A percentile compares a stretch with the other conserved stretches of the same genome.
Conservation (phyloP, 2,329 filamentous ascomycete species). For the Exophiala calicioides region DNA sequence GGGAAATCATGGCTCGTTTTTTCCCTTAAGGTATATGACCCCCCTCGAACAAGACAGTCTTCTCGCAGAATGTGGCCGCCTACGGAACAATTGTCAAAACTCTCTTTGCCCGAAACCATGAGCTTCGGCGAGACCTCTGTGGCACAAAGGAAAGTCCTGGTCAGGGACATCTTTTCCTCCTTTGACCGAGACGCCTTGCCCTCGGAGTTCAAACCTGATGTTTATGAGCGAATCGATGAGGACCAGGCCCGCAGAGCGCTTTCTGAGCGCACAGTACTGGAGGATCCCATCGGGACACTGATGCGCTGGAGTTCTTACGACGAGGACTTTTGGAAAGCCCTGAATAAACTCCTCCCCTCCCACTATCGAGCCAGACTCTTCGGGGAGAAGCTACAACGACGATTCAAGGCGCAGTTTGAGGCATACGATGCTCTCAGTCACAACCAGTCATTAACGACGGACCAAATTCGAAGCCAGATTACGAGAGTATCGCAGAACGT, state of each 20-base stretch:
- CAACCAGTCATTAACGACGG: background rate
- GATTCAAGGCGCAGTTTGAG: constrained; percentile 43
- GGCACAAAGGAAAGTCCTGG: constrained; percentile 15
- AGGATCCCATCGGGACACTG: constrained; percentile 47
- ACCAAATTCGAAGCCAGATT: background rate
- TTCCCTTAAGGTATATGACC: background rate
- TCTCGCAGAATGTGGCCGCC: constrained; percentile 19
- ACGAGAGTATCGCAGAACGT: constrained; percentile 6
- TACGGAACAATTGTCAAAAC: constrained; percentile 19
- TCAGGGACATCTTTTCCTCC: constrained; percentile 48
- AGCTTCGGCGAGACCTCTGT: constrained; percentile 12
- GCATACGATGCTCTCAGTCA: constrained; percentile 33
- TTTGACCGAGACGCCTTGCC: constrained; percentile 44
- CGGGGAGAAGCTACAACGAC: constrained; percentile 45
- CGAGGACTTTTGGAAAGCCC: constrained; percentile 42
- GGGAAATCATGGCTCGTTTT: background rate
- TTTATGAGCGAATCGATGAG: constrained; percentile 39
- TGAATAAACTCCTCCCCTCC: constrained; percentile 46
- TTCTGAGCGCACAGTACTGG: constrained; percentile 47
- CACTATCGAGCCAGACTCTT: constrained; percentile 46
- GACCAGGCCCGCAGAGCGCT: constrained; percentile 32
- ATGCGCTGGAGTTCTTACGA: constrained; percentile 49
- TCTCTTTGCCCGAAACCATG: constrained; percentile 22
- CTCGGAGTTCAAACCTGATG: constrained; percentile 44
- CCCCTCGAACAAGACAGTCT: background rate